Percentiles rank a stretch among this genome's conserved stretches.
phyloP scores from a whole-genome alignment of 2,329 filamentous ascomycete species.

The Arthrobotrys sphaeroides region DNA sequence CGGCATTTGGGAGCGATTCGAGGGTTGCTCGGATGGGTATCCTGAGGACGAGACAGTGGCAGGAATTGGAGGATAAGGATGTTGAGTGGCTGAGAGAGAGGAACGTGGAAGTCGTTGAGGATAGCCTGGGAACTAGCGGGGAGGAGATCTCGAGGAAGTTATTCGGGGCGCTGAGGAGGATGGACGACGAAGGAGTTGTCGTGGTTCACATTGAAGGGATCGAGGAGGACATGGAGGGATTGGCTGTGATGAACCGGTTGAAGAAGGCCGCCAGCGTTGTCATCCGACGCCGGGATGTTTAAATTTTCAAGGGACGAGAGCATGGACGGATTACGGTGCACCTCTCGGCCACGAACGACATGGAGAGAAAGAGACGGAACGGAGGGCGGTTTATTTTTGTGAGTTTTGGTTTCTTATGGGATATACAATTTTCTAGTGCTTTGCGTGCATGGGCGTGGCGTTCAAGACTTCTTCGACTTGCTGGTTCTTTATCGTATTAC shows the following conservation, averaged over 20 bases:
- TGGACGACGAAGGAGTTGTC: constrained; percentile 81
- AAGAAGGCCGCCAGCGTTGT: constrained; percentile 74
- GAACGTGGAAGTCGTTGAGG: constrained; percentile 68
- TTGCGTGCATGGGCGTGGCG: constrained; percentile 52
- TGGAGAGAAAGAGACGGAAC: neutral
- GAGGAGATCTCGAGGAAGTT: constrained; percentile 83
- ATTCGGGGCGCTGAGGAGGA: constrained; percentile 84
- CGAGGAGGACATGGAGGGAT: constrained; percentile 78
- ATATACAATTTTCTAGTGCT: constrained; percentile 15
- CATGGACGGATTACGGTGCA: too few relatives aligned
- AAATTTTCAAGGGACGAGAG: neutral
- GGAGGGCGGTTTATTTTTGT: constrained; percentile 2
- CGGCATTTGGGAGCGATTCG: constrained; percentile 56
- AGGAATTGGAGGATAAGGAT: constrained; percentile 58
- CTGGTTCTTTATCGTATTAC: constrained; percentile 9
- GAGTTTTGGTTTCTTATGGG: constrained; percentile 11
- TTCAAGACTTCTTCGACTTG: constrained; percentile 19
- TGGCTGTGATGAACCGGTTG: constrained; percentile 84
- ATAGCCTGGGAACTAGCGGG: constrained; percentile 75
- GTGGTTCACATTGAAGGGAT: constrained; percentile 93
- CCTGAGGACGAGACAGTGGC: constrained; percentile 69
- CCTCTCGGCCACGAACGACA: neutral
- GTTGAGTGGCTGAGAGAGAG: constrained; percentile 58
- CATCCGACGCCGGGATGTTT: constrained; percentile 51
- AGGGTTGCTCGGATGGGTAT: constrained; percentile 63